Percentiles rank a stretch among this genome's conserved stretches.
These are phyloP conservation scores for Talaromyces sp. DNA, from an alignment of 2,329 filamentous ascomycete species.

Conservation along the genomic window DNA sequence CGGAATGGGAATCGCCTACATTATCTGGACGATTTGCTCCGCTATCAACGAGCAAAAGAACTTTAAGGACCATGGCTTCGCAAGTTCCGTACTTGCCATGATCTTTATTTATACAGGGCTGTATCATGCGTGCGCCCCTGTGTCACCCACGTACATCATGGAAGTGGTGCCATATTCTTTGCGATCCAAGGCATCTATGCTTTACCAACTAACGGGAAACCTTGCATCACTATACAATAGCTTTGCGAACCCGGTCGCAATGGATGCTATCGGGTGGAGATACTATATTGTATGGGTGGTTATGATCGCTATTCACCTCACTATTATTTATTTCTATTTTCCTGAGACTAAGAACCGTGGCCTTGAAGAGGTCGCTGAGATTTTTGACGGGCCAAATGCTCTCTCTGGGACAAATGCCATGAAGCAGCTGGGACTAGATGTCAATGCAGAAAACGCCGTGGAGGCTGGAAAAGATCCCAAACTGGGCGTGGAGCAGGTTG, in stretches of 20 bases:
- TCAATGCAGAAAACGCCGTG: conserved; percentile 14
- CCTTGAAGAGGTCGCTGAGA: conserved; percentile 19
- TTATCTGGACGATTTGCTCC: conserved; percentile 30
- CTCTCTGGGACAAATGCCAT: conserved; percentile 10
- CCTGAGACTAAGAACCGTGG: conserved; percentile 21
- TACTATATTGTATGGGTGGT: conserved; percentile 44
- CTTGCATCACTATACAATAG: conserved; percentile 37
- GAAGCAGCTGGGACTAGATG: conserved; percentile 13
- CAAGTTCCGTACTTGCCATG: conserved; percentile 45
- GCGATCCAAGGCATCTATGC: conserved; percentile 51
- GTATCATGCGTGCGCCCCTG: conserved; percentile 34
- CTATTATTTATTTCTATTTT: conserved; percentile 30
- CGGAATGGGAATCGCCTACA: neutral
- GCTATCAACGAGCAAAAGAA: conserved; percentile 36
- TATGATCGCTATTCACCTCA: conserved; percentile 33
- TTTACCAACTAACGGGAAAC: conserved; percentile 39
- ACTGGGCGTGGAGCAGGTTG: conserved; percentile 7
- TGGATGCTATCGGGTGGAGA: conserved; percentile 37
- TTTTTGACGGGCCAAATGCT: conserved; percentile 8
- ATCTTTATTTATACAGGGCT: conserved; percentile 48
- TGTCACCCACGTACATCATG: conserved; percentile 40
- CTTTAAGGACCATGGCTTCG: conserved; percentile 33
- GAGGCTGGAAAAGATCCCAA: conserved; percentile 7
- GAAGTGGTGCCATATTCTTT: conserved; percentile 55
- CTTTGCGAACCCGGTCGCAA: conserved; percentile 35